Percentiles rank a stretch among this genome's conserved stretches.
phyloP scores from a whole-genome alignment of 2,329 filamentous ascomycete genomes.

The Clonostachys sp. region DNA sequence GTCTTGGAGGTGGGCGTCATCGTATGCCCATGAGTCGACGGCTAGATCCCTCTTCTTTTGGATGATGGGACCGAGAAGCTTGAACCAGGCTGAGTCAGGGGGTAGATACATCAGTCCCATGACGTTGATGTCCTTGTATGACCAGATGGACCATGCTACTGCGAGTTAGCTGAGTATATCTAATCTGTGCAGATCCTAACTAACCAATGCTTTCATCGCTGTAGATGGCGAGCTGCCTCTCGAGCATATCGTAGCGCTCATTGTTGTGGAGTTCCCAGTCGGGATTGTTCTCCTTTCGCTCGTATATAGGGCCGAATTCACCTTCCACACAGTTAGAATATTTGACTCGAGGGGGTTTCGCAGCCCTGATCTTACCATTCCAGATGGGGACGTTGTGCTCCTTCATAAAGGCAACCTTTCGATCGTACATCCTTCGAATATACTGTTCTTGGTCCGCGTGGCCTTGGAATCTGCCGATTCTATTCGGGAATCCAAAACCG shows the following conservation, averaged over 20 bases:
- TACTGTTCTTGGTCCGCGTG: constrained; percentile 29
- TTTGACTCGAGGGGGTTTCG: too few species aligned
- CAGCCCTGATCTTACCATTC: constrained; percentile 19
- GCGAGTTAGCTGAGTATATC: accelerated
- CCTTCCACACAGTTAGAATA: constrained; percentile 8
- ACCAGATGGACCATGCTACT: constrained; percentile 52
- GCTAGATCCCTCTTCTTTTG: constrained; percentile 48
- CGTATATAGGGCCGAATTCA: constrained; percentile 47
- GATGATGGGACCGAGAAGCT: constrained; percentile 43
- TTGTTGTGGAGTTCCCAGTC: constrained; percentile 19
- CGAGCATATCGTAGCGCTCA: constrained; percentile 30
- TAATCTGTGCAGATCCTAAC: background rate
- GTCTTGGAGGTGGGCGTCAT: constrained; percentile 17
- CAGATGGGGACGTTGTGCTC: constrained; percentile 31
- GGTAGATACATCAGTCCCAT: constrained; percentile 48
- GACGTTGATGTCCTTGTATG: constrained; percentile 51
- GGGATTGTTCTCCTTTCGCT: constrained; percentile 21
- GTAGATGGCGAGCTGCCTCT: constrained; percentile 30
- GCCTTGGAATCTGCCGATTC: constrained; percentile 26
- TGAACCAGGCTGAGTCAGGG: constrained; percentile 40
- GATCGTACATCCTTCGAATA: constrained; percentile 20
- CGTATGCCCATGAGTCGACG: constrained; percentile 49
- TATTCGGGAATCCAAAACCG: constrained; percentile 40
- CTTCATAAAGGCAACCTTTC: constrained; percentile 37
- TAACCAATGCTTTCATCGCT: constrained; percentile 12